Evolutionary conservation across 768 basidiomycete genomes (phyloP).

Genomic region (Fibroporia radiculosa): DNA sequence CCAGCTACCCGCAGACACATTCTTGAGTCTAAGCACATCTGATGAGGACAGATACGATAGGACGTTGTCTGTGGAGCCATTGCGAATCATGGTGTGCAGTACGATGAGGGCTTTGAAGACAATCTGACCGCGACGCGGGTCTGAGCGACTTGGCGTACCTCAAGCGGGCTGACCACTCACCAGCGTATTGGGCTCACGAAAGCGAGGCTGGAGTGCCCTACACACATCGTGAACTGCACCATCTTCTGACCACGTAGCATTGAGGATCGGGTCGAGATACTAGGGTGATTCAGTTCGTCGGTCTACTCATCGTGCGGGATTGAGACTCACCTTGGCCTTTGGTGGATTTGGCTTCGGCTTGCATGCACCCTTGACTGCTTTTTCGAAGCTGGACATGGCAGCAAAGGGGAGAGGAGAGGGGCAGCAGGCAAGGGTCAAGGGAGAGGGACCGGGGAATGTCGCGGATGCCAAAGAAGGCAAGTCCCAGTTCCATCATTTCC

Average conservation of each 20-base stretch:
- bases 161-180: slow-evolving; percentile 42
- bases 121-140: slow-evolving; percentile 41
- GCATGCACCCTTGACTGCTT: slow-evolving; percentile 93
- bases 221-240: slow-evolving; percentile 91
- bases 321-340: slow-evolving; percentile 74
- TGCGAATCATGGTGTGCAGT: slow-evolving; percentile 93
- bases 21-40: slow-evolving; percentile 75
- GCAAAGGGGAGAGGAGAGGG: neutral
- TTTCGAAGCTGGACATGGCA: slow-evolving; percentile 58
- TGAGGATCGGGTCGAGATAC: slow-evolving; percentile 96
- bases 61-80: slow-evolving; percentile 92
- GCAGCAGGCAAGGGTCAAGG: neutral
- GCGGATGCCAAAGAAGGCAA: neutral
- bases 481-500: too few species aligned
- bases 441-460: neutral
- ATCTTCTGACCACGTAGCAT: slow-evolving; percentile 95
- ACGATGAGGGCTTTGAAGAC: slow-evolving; percentile 98
- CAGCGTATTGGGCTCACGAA: slow-evolving; percentile 87
- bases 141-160: neutral
- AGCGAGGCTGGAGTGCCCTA: slow-evolving; percentile 74
- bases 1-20: slow-evolving; percentile 78
- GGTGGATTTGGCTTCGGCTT: slow-evolving; percentile 96
- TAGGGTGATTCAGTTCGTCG: slow-evolving; percentile 26
- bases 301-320: too few species aligned
- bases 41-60: slow-evolving; percentile 74